Evolutionary conservation across 169 alveolate genomes (phyloP).

Genomic region (Eimeria zaria): DNA sequence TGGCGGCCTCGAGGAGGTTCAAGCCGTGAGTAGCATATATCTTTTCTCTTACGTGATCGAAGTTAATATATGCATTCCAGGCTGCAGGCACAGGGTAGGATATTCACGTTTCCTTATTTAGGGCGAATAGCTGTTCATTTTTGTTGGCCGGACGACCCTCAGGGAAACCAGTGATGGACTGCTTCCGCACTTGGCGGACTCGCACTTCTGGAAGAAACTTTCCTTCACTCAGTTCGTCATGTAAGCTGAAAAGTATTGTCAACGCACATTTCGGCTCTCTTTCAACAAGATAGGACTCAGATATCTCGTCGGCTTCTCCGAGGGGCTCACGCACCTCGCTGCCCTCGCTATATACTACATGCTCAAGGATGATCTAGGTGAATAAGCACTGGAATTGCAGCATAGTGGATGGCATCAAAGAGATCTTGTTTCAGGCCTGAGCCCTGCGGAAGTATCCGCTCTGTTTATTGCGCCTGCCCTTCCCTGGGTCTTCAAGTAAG

Average conservation of each 20-base stretch:
- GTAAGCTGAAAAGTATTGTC: not conserved
- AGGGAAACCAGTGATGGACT: slow-evolving; percentile 75
- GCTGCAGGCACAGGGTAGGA: slow-evolving; percentile 85
- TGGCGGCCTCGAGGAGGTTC: slow-evolving; percentile 84
- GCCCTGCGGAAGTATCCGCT: slow-evolving; percentile 89
- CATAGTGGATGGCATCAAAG: not conserved
- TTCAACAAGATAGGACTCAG: slow-evolving; percentile 63
- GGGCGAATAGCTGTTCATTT: not conserved
- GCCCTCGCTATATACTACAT: slow-evolving; percentile 93
- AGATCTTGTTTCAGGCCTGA: slow-evolving; percentile 72
- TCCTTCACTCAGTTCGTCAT: slow-evolving; percentile 82
- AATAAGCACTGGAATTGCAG: not conserved
- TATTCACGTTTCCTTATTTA: not conserved
- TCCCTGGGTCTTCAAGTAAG: slow-evolving; percentile 92
- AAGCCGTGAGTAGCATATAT: slow-evolving; percentile 61
- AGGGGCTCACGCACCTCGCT: slow-evolving; percentile 95
- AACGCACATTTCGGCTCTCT: not conserved
- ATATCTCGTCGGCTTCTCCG: slow-evolving; percentile 95
- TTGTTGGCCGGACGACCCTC: not conserved
- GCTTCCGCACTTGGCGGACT: slow-evolving; percentile 74
- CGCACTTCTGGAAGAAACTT: slow-evolving; percentile 54
- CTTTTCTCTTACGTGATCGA: not conserved
- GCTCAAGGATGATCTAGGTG: slow-evolving; percentile 93
- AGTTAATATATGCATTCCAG: not conserved
- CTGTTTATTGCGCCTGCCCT: slow-evolving; percentile 92